A percentile compares a stretch with the other conserved stretches of the same genome.
Conservation (phyloP, 495 filamentous ascomycete species). For the Hypoxylon lenormandii region DNA sequence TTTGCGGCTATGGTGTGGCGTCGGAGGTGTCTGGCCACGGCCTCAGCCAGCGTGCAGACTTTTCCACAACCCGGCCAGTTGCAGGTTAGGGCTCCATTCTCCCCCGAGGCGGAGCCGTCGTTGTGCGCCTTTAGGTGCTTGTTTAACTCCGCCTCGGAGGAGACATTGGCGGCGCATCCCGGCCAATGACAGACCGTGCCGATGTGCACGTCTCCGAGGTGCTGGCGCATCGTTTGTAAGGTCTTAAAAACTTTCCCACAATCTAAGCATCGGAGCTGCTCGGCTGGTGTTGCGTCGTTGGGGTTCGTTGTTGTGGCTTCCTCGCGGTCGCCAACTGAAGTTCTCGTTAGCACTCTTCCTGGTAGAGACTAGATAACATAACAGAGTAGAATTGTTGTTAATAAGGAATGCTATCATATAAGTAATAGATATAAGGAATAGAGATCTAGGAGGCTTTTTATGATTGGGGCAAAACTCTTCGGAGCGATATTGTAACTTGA, state of each 20-base stretch:
- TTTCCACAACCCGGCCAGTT: neutral
- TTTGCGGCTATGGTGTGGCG: neutral
- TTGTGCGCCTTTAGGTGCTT: neutral
- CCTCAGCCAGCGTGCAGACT: neutral
- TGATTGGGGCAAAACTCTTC: no score
- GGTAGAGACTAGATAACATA: no score
- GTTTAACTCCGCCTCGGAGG: neutral
- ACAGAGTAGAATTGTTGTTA: no score
- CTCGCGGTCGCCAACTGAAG: neutral
- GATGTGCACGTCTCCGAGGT: neutral
- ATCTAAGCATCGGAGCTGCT: no score
- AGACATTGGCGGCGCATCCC: neutral
- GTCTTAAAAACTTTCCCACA: neutral
- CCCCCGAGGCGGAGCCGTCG: neutral
- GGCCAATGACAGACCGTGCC: neutral
- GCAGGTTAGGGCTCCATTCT: neutral
- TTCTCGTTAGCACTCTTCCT: no score
- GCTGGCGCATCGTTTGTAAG: neutral
- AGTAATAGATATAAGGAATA: no score
- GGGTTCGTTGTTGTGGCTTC: neutral
- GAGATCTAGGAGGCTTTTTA: no score
- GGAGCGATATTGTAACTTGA: no score
- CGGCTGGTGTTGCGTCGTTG: neutral
- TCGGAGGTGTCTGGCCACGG: neutral
- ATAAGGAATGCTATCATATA: no score